These are phyloP conservation scores for Butyriboletus appendiculatus DNA, from an alignment of 1,284 basidiomycete species.

Conservation along the genomic window DNA sequence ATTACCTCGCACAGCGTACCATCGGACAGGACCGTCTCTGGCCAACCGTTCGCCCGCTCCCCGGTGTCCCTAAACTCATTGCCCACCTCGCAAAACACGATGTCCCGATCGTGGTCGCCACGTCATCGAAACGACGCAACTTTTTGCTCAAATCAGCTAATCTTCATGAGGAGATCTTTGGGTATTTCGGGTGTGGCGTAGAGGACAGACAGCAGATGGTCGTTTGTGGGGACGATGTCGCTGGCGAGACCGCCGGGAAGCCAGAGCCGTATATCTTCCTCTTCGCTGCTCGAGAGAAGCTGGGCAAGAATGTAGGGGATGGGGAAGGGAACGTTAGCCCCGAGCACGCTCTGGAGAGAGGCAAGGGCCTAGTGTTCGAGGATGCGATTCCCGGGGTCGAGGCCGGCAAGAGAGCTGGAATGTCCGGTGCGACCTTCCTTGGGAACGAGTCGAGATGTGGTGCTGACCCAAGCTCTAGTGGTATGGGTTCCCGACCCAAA, in stretches of 20 bases:
- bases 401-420: conserved; percentile 76
- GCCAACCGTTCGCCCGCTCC: conserved; percentile 66
- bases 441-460: background rate
- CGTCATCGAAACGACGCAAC: conserved; percentile 65
- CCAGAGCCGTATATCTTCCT: conserved; percentile 78
- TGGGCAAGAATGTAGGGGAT: conserved; percentile 58
- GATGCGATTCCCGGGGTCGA: conserved; percentile 73
- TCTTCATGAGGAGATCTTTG: conserved; percentile 55
- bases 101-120: conserved; percentile 77
- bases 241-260: conserved; percentile 53
- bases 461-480: conserved; percentile 43
- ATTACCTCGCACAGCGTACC: conserved; percentile 59
- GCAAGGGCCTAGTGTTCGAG: conserved; percentile 72
- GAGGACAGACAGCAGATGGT: conserved; percentile 47
- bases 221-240: conserved; percentile 67
- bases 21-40: conserved; percentile 60
- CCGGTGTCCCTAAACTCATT: conserved; percentile 66
- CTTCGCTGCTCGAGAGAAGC: conserved; percentile 56
- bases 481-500: conserved; percentile 78
- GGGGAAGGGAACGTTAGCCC: conserved; percentile 41
- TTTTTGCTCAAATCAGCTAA: conserved; percentile 65
- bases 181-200: conserved; percentile 27
- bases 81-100: conserved; percentile 62
- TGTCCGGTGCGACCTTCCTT: conserved; percentile 60
- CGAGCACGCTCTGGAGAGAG: conserved; percentile 49